Evolutionary conservation across 257 asterid genomes (phyloP).

Genomic region (Solanum lignicaule): DNA sequence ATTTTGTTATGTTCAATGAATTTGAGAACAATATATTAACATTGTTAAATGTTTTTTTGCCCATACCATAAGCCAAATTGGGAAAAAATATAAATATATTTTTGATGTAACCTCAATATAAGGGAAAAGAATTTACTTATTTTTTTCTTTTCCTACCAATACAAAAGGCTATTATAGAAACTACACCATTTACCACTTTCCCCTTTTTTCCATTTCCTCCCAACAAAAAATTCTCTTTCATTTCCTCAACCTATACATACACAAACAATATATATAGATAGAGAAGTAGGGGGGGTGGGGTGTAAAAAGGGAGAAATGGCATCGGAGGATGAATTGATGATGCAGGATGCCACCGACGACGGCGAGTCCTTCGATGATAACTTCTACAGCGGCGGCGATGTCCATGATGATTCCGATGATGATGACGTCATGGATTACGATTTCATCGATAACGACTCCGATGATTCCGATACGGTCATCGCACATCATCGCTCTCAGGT

Average conservation of each 20-base stretch:
- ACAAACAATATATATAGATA: background rate
- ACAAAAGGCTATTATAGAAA: background rate
- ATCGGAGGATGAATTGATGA: constrained; percentile 63
- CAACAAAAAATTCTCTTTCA: background rate
- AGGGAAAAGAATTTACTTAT: background rate
- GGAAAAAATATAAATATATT: background rate
- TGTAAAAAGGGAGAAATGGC: constrained; percentile 24
- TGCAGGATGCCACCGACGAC: constrained; percentile 44
- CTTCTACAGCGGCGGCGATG: constrained; percentile 46
- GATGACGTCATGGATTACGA: constrained; percentile 63
- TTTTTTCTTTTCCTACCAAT: background rate
- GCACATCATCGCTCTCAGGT: constrained; percentile 70
- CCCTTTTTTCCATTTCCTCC: background rate
- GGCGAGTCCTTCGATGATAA: constrained; percentile 37
- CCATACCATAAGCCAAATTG: background rate
- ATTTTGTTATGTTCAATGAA: background rate
- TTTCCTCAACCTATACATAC: background rate
- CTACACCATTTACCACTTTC: background rate
- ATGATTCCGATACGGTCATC: constrained; percentile 56
- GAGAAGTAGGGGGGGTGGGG: background rate
- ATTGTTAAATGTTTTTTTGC: background rate
- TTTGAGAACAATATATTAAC: background rate
- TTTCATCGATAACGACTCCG: constrained; percentile 66
- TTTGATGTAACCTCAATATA: background rate
- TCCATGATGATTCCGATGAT: constrained; percentile 44